Base-by-base conservation (phyloP, 352 stramenopile genomes). In the Globisporangium megalacanthum region DNA sequence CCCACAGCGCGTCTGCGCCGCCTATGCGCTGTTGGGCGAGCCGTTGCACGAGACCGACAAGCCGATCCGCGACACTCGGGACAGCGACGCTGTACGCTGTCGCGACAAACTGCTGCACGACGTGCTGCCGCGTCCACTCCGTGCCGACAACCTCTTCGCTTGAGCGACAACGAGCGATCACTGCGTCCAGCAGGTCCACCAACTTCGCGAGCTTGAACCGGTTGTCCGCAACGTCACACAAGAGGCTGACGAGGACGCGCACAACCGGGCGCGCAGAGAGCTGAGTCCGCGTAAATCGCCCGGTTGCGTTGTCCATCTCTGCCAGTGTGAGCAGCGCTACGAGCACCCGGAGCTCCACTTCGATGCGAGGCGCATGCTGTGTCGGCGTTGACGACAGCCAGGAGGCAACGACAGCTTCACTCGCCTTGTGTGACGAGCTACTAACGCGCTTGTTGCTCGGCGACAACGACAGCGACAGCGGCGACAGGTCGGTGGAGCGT, bases 61-160 rank as follows among this genome's bases (percentile, higher is more conserved):
- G 47, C 15, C 46, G 58, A 33, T 73, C 47, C 39, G 69, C 17
- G 57, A 60, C 31, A 17, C 58, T 61, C 7, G 48, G 62, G 0
- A 61, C 46, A 20, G 62, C 57, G 2, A 53, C 57, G 5, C 33
- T 64, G 52, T 86, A 83, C 9, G 72, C 73, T 10, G 65, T 82
- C 25, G 61, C 47, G 17, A 86, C 56, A 22, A 86, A 54, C 31
- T 86, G 70, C 31, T 77, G 64, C 7, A 83, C 63, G 37, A 80
- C 58, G 52, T 78, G 71, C 31, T 77, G 75, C 3, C 72, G 65
- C 52, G 58, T 31, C 75, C 73, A 86, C 45, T 79, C 64, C 13
- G 17, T 50, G 36, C 44, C 13, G 31, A n/a, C 48, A 22, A 41
- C 65, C 60, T 1, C 53, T 14, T 42, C 66, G 61, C 3, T 56